phyloP scores from a whole-genome alignment of 495 filamentous ascomycete genomes.

The Hyaloscypha variabilis region DNA sequence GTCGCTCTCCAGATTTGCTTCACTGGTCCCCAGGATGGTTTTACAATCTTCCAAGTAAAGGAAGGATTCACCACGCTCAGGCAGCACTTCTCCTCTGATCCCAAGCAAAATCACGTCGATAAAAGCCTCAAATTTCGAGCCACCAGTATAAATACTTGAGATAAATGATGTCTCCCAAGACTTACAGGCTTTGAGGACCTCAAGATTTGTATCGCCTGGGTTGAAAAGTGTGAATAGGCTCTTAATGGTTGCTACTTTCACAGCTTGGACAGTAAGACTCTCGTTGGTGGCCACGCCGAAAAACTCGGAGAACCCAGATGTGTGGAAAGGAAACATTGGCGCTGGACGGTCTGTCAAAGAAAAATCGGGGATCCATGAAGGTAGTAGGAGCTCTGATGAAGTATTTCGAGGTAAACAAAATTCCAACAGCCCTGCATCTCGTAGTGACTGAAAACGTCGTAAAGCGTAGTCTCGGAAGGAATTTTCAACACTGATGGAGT shows the following conservation, averaged over 20 bases:
- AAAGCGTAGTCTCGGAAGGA: background rate
- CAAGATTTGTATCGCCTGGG: background rate
- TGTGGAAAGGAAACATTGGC: background rate
- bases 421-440: background rate
- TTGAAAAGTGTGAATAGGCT: background rate
- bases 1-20: background rate
- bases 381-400: background rate
- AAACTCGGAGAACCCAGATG: background rate
- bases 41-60: background rate
- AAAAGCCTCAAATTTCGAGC: background rate
- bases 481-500: background rate
- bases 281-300: background rate
- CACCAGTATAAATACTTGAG: background rate
- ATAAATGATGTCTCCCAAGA: background rate
- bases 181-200: background rate
- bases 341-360: background rate
- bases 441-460: background rate
- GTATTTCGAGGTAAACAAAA: background rate
- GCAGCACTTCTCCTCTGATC: background rate
- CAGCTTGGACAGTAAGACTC: background rate
- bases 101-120: background rate
- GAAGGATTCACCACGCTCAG: background rate
- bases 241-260: background rate
- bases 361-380: constrained; percentile 14
- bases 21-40: background rate